Conservation (phyloP, 169 alveolate species). For the Theileria parva region DNA sequence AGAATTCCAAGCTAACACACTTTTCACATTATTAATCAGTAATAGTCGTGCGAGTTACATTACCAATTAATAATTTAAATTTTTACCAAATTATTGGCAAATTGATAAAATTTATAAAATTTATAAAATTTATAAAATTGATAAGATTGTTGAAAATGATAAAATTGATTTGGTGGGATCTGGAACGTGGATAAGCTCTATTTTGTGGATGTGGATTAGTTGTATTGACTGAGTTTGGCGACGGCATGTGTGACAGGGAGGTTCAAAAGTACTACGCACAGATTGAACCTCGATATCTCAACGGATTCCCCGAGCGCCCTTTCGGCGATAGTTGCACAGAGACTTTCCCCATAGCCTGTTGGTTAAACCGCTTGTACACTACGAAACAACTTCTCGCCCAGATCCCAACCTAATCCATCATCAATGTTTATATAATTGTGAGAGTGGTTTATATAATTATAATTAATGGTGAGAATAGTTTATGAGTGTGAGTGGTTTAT, state of each 20-base stretch:
- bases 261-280: constrained; percentile 19
- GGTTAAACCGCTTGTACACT: constrained; percentile 52
- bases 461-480: not conserved
- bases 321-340: constrained; percentile 46
- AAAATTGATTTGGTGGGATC: not conserved
- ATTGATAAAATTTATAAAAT: too few relatives aligned
- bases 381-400: constrained; percentile 59
- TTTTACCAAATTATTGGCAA: too few relatives aligned
- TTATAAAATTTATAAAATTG: too few relatives aligned
- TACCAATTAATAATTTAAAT: too few relatives aligned
- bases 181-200: constrained; percentile 60
- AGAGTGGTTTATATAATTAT: not conserved
- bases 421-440: too few relatives aligned
- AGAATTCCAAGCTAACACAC: constrained; percentile 63
- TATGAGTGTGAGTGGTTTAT: not conserved
- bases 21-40: constrained; percentile 19
- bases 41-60: too few relatives aligned
- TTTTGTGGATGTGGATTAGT: constrained; percentile 55
- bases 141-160: not conserved
- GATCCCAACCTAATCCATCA: constrained; percentile 13
- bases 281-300: constrained; percentile 26
- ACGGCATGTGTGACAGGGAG: constrained; percentile 32
- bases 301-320: constrained; percentile 57
- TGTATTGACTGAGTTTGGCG: constrained; percentile 29
- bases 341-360: constrained; percentile 53